Evolutionary conservation across 2,329 filamentous ascomycete genomes (phyloP).

Genomic region (Alternaria infectoria): DNA sequence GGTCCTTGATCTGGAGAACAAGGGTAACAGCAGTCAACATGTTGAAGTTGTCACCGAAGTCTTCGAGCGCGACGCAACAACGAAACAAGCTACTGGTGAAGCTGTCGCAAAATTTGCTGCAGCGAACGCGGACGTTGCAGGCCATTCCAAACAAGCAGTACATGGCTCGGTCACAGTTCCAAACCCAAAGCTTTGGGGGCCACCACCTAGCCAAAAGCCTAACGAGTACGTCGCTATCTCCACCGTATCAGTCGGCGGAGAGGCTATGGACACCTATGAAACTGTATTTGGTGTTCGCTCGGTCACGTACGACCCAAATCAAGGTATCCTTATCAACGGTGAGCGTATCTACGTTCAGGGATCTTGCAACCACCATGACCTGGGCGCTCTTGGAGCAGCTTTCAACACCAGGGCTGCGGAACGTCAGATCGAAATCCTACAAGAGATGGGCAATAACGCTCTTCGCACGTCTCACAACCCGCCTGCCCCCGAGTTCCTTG

Average conservation of each 20-base stretch:
- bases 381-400: constrained; percentile 59
- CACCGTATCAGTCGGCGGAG: constrained; percentile 33
- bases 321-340: constrained; percentile 58
- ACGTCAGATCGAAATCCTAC: constrained; percentile 58
- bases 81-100: constrained; percentile 23
- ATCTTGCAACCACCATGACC: constrained; percentile 58
- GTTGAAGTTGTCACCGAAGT: constrained; percentile 54
- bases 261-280: constrained; percentile 54
- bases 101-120: constrained; percentile 47
- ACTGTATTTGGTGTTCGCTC: constrained; percentile 60
- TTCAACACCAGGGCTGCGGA: constrained; percentile 59
- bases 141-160: constrained; percentile 40
- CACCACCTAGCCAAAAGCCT: constrained; percentile 54
- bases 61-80: constrained; percentile 46
- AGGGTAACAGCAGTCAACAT: constrained; percentile 36
- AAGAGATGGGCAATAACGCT: constrained; percentile 60
- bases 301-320: constrained; percentile 49
- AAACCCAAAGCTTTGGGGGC: constrained; percentile 58
- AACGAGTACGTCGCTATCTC: constrained; percentile 59
- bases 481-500: constrained; percentile 58
- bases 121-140: constrained; percentile 36
- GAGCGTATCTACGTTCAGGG: constrained; percentile 55
- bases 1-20: constrained; percentile 57
- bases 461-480: constrained; percentile 63
- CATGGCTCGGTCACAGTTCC: constrained; percentile 45